Evolutionary conservation across 306 rosid species (phyloP).

Genomic region (Calophaca sinica): DNA sequence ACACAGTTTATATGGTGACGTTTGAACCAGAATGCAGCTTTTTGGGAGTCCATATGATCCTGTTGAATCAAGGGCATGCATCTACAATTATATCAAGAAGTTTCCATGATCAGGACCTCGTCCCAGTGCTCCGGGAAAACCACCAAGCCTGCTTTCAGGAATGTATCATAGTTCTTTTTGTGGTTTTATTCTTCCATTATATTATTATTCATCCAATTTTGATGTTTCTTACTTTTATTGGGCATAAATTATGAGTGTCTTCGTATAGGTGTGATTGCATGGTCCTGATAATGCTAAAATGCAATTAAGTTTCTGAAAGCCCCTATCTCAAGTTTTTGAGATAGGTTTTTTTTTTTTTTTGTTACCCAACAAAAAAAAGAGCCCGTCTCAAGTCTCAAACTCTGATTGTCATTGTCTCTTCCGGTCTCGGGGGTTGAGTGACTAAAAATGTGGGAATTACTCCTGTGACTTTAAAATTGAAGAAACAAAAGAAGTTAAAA

Average conservation of each 20-base stretch:
- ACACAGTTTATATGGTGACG: conserved; percentile 4
- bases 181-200: conserved; percentile 39
- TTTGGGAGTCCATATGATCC: conserved; percentile 34
- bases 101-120: conserved; percentile 23
- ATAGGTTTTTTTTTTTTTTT: no score
- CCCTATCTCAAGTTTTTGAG: neutral
- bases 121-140: conserved; percentile 35
- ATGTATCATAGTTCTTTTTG: conserved; percentile 49
- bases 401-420: neutral
- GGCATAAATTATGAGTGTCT: conserved; percentile 23
- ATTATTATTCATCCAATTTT: conserved; percentile 65
- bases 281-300: conserved; percentile 6
- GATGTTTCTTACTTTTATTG: conserved; percentile 35
- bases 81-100: conserved; percentile 16
- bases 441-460: neutral
- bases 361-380: no score
- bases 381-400: neutral
- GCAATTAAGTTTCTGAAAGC: conserved; percentile 1
- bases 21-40: conserved; percentile 42
- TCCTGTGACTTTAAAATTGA: no score
- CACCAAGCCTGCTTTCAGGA: conserved; percentile 42
- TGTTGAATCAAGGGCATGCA: neutral
- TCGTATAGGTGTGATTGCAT: conserved; percentile 36
- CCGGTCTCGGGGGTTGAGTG: neutral
- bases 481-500: no score